phyloP scores from a whole-genome alignment of 768 basidiomycete species.

The Multifurca ochricompacta region DNA sequence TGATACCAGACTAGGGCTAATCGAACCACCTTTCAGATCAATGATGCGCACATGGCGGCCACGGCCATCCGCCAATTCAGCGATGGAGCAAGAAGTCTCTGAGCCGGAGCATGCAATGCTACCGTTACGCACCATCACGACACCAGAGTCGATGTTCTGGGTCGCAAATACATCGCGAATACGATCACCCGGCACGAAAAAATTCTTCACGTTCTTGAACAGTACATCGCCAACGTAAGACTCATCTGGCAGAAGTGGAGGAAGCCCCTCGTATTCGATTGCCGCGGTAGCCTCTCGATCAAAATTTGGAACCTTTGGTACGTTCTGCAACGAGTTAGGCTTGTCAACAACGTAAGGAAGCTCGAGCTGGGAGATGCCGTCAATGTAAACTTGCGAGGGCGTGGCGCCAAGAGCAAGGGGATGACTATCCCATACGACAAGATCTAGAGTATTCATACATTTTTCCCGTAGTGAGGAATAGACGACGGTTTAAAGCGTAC shows the following conservation, averaged over 20 bases:
- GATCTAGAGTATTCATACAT: too few relatives aligned
- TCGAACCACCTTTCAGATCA: slow-evolving; percentile 65
- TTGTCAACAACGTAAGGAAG: slow-evolving; percentile 24
- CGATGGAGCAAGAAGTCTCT: slow-evolving; percentile 25
- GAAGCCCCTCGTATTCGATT: slow-evolving; percentile 63
- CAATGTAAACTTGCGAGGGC: too few relatives aligned
- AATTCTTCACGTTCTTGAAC: slow-evolving; percentile 54
- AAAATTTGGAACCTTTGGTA: slow-evolving; percentile 61
- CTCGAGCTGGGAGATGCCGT: slow-evolving; percentile 70
- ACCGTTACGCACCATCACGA: slow-evolving; percentile 35
- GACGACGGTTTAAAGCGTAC: too few relatives aligned
- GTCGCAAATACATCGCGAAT: slow-evolving; percentile 33
- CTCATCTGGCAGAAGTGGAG: slow-evolving; percentile 49
- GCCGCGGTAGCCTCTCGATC: slow-evolving; percentile 57
- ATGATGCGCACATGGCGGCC: slow-evolving; percentile 28
- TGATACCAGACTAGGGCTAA: slow-evolving; percentile 59
- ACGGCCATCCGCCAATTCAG: slow-evolving; percentile 21
- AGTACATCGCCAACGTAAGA: slow-evolving; percentile 35
- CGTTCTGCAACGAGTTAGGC: slow-evolving; percentile 26
- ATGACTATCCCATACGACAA: too few relatives aligned
- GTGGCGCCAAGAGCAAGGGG: too few relatives aligned
- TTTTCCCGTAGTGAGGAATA: too few relatives aligned
- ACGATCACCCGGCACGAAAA: slow-evolving; percentile 25
- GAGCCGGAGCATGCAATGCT: slow-evolving; percentile 43
- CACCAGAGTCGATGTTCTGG: slow-evolving; percentile 17